Evolutionary conservation across 768 basidiomycete species (phyloP).

Genomic region (Hysterangium stoloniferum): DNA sequence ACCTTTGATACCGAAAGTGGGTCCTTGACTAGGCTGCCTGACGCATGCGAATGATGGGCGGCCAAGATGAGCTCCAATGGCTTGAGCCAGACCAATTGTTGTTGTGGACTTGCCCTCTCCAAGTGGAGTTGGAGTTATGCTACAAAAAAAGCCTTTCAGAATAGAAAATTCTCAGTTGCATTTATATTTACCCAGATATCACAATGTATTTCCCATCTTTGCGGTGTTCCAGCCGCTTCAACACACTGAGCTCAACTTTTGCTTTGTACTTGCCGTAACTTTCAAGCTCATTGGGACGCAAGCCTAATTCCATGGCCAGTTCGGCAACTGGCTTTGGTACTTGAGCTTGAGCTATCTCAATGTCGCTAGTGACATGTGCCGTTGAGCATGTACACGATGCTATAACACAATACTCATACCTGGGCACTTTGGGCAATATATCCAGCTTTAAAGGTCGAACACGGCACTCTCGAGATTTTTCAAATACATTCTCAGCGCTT

Average conservation of each 20-base stretch:
- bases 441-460: constrained; percentile 74
- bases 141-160: constrained; percentile 21
- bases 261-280: constrained; percentile 95
- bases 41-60: constrained; percentile 95
- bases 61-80: constrained; percentile 87
- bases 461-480: constrained; percentile 54
- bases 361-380: constrained; percentile 45
- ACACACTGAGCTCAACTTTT: constrained; percentile 85
- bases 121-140: constrained; percentile 93
- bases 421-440: constrained; percentile 81
- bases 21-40: constrained; percentile 96
- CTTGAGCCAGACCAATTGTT: constrained; percentile 94
- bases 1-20: constrained; percentile 98
- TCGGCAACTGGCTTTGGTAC: constrained; percentile 82
- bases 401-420: constrained; percentile 14
- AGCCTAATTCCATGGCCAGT: constrained; percentile 82
- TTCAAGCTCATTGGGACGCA: constrained; percentile 82
- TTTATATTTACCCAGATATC: constrained; percentile 65
- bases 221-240: constrained; percentile 77
- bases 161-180: not conserved
- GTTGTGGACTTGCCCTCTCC: constrained; percentile 99
- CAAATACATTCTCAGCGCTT: constrained; percentile 78
- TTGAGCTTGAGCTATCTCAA: constrained; percentile 93
- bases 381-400: not conserved
- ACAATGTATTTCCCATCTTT: constrained; percentile 95